Evolutionary conservation across 352 stramenopile genomes (phyloP).

Genomic region (Globisporangium canariense): DNA sequence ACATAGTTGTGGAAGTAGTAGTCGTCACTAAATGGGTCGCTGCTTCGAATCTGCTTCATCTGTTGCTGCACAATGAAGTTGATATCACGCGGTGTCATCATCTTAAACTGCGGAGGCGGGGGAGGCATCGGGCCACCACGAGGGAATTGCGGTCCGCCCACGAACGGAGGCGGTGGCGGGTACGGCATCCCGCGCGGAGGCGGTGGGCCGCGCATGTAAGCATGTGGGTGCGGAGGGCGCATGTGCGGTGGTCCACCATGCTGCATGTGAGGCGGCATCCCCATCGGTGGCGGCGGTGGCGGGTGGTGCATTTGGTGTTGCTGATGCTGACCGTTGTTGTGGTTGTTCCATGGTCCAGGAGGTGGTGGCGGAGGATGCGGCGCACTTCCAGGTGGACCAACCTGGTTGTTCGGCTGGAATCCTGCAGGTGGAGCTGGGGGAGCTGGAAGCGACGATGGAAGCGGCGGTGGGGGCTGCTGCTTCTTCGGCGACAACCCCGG

Average conservation of each 20-base stretch:
- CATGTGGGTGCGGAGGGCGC: conserved; percentile 29
- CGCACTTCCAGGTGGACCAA: conserved; percentile 1
- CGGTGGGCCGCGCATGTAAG: conserved; percentile 38
- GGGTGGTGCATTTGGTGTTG: conserved; percentile 8
- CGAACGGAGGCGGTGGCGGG: conserved; percentile 14
- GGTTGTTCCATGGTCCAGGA: conserved; percentile 31
- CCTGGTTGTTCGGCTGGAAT: conserved; percentile 9
- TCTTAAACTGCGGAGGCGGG: conserved; percentile 58
- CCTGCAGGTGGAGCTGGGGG: conserved; percentile 14
- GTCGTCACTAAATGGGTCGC: conserved; percentile 86
- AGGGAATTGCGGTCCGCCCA: conserved; percentile 22
- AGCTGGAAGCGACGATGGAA: conserved; percentile 23
- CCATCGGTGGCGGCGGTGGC: conserved; percentile 20
- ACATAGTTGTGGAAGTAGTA: conserved; percentile 87
- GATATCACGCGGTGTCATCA: conserved; percentile 85
- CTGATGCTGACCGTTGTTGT: conserved; percentile 21
- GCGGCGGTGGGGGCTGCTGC: conserved; percentile 23
- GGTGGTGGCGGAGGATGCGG: conserved; percentile 15
- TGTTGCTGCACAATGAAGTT: conserved; percentile 85
- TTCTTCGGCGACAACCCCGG: conserved; percentile 20
- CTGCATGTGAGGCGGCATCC: conserved; percentile 28
- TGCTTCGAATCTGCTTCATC: conserved; percentile 84
- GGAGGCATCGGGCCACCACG: conserved; percentile 30
- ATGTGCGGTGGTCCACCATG: conserved; percentile 28
- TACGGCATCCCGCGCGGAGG: conserved; percentile 36